These are phyloP conservation scores for Plenodomus biglobosus DNA, from an alignment of 2,329 filamentous ascomycete species.

Conservation along the genomic window DNA sequence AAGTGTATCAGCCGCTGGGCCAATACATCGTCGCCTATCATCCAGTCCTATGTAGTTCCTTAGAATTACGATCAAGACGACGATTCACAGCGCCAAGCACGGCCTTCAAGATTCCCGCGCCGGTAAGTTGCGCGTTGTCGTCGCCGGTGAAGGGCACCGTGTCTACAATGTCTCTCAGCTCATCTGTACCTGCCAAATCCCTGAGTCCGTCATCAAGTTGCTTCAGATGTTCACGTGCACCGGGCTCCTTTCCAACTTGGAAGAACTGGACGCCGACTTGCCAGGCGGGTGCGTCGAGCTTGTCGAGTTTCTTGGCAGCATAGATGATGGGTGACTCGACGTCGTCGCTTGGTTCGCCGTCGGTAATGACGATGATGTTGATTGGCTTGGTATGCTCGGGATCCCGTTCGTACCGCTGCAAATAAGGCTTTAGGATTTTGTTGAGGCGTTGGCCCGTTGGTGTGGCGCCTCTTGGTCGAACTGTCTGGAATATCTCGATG, in stretches of 20 bases:
- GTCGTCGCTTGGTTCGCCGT: slow-evolving; percentile 80
- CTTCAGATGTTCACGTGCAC: slow-evolving; percentile 65
- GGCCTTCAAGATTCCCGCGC: slow-evolving; percentile 72
- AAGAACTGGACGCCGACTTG: slow-evolving; percentile 96
- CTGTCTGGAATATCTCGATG: slow-evolving; percentile 67
- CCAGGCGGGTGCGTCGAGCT: slow-evolving; percentile 68
- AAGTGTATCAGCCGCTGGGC: too few relatives aligned
- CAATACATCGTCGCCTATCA: neutral
- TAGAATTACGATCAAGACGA: slow-evolving; percentile 57
- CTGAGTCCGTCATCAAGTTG: slow-evolving; percentile 74
- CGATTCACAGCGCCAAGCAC: slow-evolving; percentile 77
- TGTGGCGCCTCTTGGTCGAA: slow-evolving; percentile 67
- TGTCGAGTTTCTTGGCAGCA: slow-evolving; percentile 70
- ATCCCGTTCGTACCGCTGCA: slow-evolving; percentile 56
- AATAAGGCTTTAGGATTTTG: slow-evolving; percentile 72
- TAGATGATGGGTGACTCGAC: slow-evolving; percentile 66
- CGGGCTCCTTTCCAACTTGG: slow-evolving; percentile 76
- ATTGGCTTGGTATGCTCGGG: slow-evolving; percentile 67
- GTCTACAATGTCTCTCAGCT: slow-evolving; percentile 85
- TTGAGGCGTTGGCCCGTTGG: slow-evolving; percentile 73
- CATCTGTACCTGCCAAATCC: slow-evolving; percentile 53
- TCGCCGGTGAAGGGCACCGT: slow-evolving; percentile 72
- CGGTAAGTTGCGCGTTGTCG: slow-evolving; percentile 59
- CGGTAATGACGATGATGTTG: slow-evolving; percentile 92
- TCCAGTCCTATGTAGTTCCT: slow-evolving; percentile 32